Conservation (phyloP, 2,329 filamentous ascomycete genomes). For the Colletotrichum incanum region DNA sequence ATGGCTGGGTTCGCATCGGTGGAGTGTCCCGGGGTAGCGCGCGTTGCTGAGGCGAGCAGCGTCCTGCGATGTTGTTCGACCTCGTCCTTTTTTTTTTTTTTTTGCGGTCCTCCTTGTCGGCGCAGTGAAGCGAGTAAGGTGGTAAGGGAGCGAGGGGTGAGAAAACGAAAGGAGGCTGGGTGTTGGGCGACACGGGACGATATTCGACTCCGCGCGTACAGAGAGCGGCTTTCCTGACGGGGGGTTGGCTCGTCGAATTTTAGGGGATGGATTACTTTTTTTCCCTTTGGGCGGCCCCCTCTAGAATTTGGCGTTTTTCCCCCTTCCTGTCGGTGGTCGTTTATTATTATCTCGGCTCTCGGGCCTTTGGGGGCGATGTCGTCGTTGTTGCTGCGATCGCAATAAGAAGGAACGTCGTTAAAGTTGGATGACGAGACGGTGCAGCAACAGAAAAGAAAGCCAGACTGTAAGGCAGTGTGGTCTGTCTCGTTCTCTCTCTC, state of each 20-base stretch:
- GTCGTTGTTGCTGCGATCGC: conserved; percentile 6
- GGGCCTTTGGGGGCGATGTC: conserved; percentile 13
- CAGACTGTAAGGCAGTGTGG: neutral
- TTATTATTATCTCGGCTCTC: conserved; percentile 35
- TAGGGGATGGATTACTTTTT: conserved; percentile 33
- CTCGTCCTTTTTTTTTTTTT: conserved; percentile 59
- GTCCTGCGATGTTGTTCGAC: conserved; percentile 51
- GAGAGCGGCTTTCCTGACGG: conserved; percentile 36
- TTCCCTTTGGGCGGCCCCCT: conserved; percentile 19
- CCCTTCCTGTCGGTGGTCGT: conserved; percentile 20
- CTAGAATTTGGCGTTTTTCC: conserved; percentile 13
- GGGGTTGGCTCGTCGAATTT: conserved; percentile 40
- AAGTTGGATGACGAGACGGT: conserved; percentile 9
- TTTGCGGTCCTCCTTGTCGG: conserved; percentile 45
- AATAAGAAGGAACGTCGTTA: conserved; percentile 13
- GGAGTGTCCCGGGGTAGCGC: conserved; percentile 50
- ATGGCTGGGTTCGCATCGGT: conserved; percentile 64
- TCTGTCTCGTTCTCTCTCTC: neutral
- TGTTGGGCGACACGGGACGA: conserved; percentile 36
- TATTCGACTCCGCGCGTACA: conserved; percentile 37
- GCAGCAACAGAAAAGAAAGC: neutral
- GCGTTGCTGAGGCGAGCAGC: conserved; percentile 47
- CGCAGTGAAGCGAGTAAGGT: conserved; percentile 41
- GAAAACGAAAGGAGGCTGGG: conserved; percentile 38
- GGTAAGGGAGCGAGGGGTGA: conserved; percentile 39